A percentile compares a stretch with the other conserved stretches of the same genome.
Evolutionary conservation across 2,329 filamentous ascomycete genomes (phyloP).

Genomic region (Corynespora cassiicola): DNA sequence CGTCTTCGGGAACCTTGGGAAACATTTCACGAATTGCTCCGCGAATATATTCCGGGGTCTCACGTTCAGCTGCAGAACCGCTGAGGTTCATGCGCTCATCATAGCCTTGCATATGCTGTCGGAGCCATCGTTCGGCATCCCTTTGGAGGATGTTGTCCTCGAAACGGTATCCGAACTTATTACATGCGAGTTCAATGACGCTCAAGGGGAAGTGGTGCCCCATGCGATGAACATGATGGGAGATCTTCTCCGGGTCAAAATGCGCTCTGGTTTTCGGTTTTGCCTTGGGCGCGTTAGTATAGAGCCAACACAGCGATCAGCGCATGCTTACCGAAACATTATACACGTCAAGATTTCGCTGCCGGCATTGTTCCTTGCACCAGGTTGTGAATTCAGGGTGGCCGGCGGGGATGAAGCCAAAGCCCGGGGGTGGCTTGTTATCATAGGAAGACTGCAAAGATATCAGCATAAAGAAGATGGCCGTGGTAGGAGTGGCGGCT

Average conservation of each 20-base stretch:
- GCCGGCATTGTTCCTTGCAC: conserved; percentile 64
- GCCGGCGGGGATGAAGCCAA: conserved; percentile 66
- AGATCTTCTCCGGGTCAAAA: conserved; percentile 58
- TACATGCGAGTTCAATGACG: conserved; percentile 65
- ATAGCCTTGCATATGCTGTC: conserved; percentile 43
- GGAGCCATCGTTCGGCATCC: conserved; percentile 25
- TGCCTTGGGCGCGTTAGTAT: conserved; percentile 29
- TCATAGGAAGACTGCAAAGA: conserved; percentile 60
- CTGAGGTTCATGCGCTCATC: conserved; percentile 30
- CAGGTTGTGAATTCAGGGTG: conserved; percentile 65
- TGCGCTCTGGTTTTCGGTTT: conserved; percentile 57
- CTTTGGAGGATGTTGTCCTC: conserved; percentile 9
- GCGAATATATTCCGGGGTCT: conserved; percentile 63
- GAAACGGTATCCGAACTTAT: conserved; percentile 51
- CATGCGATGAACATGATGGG: conserved; percentile 66
- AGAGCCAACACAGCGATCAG: not conserved
- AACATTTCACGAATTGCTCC: conserved; percentile 68
- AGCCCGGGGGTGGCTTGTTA: conserved; percentile 63
- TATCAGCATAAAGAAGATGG: conserved; percentile 38
- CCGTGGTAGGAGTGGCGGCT: conserved; percentile 28
- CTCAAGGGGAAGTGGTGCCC: conserved; percentile 68
- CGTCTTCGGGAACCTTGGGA: conserved; percentile 66
- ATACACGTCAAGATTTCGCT: conserved; percentile 60
- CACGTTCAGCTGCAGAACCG: conserved; percentile 40
- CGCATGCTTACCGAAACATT: conserved; percentile 67